phyloP scores from a whole-genome alignment of 805 yeast genomes.

The Cyberlindnera nakhonratchasimensis region DNA sequence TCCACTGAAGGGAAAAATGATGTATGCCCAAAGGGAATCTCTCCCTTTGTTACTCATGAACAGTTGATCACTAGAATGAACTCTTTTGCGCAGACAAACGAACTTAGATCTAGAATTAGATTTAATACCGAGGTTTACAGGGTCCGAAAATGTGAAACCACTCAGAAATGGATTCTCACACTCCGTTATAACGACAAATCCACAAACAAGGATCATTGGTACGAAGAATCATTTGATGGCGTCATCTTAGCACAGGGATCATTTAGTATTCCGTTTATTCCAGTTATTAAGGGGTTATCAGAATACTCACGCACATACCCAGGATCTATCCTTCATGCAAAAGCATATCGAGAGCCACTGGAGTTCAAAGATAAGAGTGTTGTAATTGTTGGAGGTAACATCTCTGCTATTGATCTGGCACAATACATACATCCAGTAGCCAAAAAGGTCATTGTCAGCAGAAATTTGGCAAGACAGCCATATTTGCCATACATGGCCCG shows the following conservation, averaged over 20 bases:
- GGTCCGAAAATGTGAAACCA: slow-evolving; percentile 17
- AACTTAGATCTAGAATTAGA: slow-evolving; percentile 34
- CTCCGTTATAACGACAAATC: slow-evolving; percentile 19
- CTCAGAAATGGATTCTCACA: slow-evolving; percentile 37
- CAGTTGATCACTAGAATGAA: slow-evolving; percentile 32
- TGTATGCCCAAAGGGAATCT: slow-evolving; percentile 19
- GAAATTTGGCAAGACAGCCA: slow-evolving; percentile 65
- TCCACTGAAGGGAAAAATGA: slow-evolving; percentile 31
- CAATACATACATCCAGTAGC: slow-evolving; percentile 39
- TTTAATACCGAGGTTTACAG: slow-evolving; percentile 39
- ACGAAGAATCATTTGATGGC: slow-evolving; percentile 49
- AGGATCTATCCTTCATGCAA: slow-evolving; percentile 48
- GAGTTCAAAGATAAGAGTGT: slow-evolving; percentile 39
- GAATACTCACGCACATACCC: slow-evolving; percentile 41
- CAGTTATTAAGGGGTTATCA: slow-evolving; percentile 46
- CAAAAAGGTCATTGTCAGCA: slow-evolving; percentile 53
- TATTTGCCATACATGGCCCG: slow-evolving; percentile 40
- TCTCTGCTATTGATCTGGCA: slow-evolving; percentile 42
- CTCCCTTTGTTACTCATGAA: slow-evolving; percentile 37
- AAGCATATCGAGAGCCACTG: slow-evolving; percentile 42
- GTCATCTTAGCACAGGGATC: slow-evolving; percentile 59
- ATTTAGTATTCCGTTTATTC: slow-evolving; percentile 52
- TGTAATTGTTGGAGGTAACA: slow-evolving; percentile 42
- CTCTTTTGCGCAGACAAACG: slow-evolving; percentile 29
- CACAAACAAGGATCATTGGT: slow-evolving; percentile 35